Evolutionary conservation across 495 filamentous ascomycete genomes (phyloP).

Genomic region (Talaromyces proteolyticus): DNA sequence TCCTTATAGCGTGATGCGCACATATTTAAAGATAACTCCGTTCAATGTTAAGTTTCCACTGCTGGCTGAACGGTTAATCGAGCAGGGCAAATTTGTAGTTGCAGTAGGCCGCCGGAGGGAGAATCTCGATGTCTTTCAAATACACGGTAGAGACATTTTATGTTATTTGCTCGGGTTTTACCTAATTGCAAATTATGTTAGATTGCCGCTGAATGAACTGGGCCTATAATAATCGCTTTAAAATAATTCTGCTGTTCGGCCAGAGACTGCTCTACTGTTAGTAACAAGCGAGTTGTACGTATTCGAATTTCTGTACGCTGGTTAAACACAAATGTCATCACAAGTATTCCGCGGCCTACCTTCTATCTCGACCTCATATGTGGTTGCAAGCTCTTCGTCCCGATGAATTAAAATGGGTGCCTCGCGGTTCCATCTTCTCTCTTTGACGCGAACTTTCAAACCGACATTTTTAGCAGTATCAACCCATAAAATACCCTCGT

Average conservation of each 20-base stretch:
- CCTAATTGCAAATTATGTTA: no score
- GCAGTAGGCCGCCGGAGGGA: no score
- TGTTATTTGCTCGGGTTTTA: no score
- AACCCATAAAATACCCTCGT: slow-evolving; percentile 48
- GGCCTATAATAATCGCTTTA: slow-evolving; percentile 41
- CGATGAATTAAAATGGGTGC: slow-evolving; percentile 37
- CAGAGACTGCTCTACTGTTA: slow-evolving; percentile 51
- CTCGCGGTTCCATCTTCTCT: slow-evolving; percentile 21
- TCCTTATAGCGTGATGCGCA: no score
- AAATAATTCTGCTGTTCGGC: slow-evolving; percentile 47
- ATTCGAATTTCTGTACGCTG: slow-evolving; percentile 49
- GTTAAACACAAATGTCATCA: not conserved
- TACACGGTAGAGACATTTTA: no score
- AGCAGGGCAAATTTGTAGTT: no score
- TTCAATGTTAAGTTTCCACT: no score
- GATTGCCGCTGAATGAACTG: not conserved
- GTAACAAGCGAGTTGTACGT: slow-evolving; percentile 49
- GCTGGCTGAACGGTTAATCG: no score
- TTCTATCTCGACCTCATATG: slow-evolving; percentile 55
- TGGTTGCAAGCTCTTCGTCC: slow-evolving; percentile 53
- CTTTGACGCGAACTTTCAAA: slow-evolving; percentile 47
- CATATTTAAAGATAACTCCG: no score
- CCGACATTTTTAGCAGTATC: slow-evolving; percentile 49
- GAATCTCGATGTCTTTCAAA: no score
- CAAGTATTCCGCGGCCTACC: slow-evolving; percentile 29